A percentile compares a stretch with the other conserved stretches of the same genome.
These are phyloP conservation scores for Tubosaeta sp. DNA, from an alignment of 768 basidiomycete genomes.

Conservation along the genomic window DNA sequence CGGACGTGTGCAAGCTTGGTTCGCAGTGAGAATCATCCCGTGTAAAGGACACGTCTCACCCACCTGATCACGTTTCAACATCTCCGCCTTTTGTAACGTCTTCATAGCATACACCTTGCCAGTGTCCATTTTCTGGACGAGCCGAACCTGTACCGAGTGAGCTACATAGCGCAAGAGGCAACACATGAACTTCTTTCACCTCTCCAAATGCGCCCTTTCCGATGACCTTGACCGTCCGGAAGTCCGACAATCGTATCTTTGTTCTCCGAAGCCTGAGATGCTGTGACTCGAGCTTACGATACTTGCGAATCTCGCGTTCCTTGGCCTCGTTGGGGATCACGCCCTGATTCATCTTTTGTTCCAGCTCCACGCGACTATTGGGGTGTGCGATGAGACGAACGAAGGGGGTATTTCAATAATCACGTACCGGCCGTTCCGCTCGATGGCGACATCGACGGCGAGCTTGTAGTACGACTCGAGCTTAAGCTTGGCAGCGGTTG, in stretches of 20 bases:
- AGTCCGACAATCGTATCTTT: slow-evolving; percentile 89
- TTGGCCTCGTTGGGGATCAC: slow-evolving; percentile 76
- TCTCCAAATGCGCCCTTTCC: slow-evolving; percentile 99
- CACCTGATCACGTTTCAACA: slow-evolving; percentile 99
- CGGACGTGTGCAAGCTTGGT: slow-evolving; percentile 91
- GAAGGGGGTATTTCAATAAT: not conserved
- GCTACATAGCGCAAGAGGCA: not conserved
- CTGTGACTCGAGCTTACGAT: slow-evolving; percentile 82
- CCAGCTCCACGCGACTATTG: slow-evolving; percentile 80
- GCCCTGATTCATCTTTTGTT: slow-evolving; percentile 76
- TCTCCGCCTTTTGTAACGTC: slow-evolving; percentile 95
- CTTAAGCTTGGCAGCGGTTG: slow-evolving; percentile 93
- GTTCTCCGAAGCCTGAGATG: slow-evolving; percentile 91
- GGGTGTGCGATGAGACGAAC: slow-evolving; percentile 2
- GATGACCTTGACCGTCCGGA: slow-evolving; percentile 96
- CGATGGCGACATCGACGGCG: slow-evolving; percentile 94
- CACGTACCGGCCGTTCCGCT: slow-evolving; percentile 82
- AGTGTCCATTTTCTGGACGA: slow-evolving; percentile 96
- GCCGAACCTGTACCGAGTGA: slow-evolving; percentile 58
- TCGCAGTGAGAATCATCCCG: slow-evolving; percentile 6
- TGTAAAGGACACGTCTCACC: slow-evolving; percentile 16
- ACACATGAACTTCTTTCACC: slow-evolving; percentile 40
- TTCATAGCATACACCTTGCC: slow-evolving; percentile 99
- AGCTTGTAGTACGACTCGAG: slow-evolving; percentile 98
- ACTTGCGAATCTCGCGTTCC: slow-evolving; percentile 81